phyloP scores from a whole-genome alignment of 2,329 filamentous ascomycete species.

The Aureobasidium pullulans region DNA sequence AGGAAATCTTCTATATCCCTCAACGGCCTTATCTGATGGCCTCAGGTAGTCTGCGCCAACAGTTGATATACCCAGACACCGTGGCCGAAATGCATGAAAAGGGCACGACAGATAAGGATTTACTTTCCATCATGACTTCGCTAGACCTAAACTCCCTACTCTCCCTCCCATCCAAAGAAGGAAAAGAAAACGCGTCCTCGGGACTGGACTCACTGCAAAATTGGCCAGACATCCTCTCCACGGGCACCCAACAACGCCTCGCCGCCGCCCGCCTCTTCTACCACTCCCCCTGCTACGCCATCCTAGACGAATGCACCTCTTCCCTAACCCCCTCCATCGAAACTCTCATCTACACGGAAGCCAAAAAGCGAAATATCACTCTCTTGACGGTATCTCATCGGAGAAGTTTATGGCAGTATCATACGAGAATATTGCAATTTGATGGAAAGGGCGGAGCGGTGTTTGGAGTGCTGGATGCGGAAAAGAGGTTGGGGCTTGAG shows the following conservation, averaged over 20 bases:
- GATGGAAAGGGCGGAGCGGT: conserved; percentile 89
- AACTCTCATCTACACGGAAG: conserved; percentile 93
- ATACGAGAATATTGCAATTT: conserved; percentile 89
- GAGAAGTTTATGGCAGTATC: conserved; percentile 91
- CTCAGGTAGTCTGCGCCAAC: conserved; percentile 84
- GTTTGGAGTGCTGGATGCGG: conserved; percentile 84
- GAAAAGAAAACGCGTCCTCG: conserved; percentile 1
- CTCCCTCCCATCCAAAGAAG: conserved; percentile 3
- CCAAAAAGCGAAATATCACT: conserved; percentile 84
- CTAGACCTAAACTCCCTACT: conserved; percentile 81
- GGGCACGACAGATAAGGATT: conserved; percentile 72
- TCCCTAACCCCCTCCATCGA: conserved; percentile 94
- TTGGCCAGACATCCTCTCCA: conserved; percentile 90
- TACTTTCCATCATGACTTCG: conserved; percentile 66
- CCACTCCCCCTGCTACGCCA: conserved; percentile 85
- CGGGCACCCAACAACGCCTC: conserved; percentile 88
- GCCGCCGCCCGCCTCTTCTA: conserved; percentile 96
- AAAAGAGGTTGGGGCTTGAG: conserved; percentile 74
- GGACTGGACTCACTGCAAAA: conserved; percentile 94
- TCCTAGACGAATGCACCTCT: conserved; percentile 93
- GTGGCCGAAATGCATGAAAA: conserved; percentile 80
- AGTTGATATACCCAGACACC: conserved; percentile 93
- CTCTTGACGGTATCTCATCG: conserved; percentile 95
- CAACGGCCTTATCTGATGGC: conserved; percentile 91
- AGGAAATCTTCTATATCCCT: conserved; percentile 96